Conservation (phyloP, 1,284 basidiomycete species). For the Cutaneotrichosporon mucoides region DNA sequence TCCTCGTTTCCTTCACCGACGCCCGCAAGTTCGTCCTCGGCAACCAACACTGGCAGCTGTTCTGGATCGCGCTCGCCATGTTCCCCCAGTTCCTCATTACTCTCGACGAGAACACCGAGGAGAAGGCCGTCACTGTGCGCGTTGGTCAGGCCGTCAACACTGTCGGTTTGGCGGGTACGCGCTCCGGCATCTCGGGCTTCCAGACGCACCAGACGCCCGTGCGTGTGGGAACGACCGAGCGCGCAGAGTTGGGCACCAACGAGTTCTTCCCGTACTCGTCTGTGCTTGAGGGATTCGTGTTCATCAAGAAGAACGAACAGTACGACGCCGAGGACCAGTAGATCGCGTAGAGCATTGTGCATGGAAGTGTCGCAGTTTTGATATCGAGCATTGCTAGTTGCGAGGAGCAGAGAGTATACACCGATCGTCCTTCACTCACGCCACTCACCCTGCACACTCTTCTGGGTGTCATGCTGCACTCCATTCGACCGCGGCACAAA, state of each 20-base stretch:
- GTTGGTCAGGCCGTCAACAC: conserved; percentile 72
- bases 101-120: conserved; percentile 83
- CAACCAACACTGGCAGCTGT: conserved; percentile 98
- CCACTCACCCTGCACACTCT: no score
- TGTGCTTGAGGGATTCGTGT: conserved; percentile 84
- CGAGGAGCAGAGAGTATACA: no score
- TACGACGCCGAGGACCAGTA: conserved; percentile 45
- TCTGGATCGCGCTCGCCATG: conserved; percentile 92
- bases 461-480: no score
- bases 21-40: conserved; percentile 87
- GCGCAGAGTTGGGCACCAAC: conserved; percentile 93
- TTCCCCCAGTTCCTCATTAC: conserved; percentile 98
- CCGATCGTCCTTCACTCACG: no score
- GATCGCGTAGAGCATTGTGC: conserved; percentile 11
- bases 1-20: conserved; percentile 87
- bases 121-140: conserved; percentile 82
- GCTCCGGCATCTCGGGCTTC: conserved; percentile 56
- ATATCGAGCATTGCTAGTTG: no score
- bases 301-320: conserved; percentile 63
- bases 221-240: conserved; percentile 84
- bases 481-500: no score
- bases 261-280: conserved; percentile 89
- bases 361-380: neutral
- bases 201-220: conserved; percentile 97
- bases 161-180: conserved; percentile 47